Percentiles rank a stretch among this genome's conserved stretches.
Evolutionary conservation across 306 rosid species (phyloP).

Genomic region (Morella rubra): DNA sequence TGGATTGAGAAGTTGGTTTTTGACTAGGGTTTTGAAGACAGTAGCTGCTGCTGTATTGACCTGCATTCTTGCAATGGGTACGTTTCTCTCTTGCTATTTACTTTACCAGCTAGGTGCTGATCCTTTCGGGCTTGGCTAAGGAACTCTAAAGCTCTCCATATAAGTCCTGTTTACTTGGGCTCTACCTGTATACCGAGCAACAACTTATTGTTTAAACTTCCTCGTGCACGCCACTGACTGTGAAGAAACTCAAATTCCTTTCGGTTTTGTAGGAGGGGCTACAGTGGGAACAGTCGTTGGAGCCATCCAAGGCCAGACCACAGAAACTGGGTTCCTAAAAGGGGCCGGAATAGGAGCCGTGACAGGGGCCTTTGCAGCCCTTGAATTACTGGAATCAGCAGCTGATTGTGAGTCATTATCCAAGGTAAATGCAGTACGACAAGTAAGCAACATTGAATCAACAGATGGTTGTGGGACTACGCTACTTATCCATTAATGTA

Average conservation of each 20-base stretch:
- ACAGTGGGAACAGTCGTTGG: slow-evolving; percentile 38
- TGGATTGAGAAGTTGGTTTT: background rate
- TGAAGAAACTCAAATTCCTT: background rate
- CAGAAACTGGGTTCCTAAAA: slow-evolving; percentile 41
- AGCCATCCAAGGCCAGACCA: slow-evolving; percentile 50
- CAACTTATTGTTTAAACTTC: background rate
- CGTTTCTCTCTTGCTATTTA: background rate
- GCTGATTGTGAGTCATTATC: slow-evolving; percentile 31
- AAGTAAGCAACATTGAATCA: no score
- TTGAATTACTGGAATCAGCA: slow-evolving; percentile 36
- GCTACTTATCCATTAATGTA: no score
- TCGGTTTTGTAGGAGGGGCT: slow-evolving; percentile 41
- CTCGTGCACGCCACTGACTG: background rate
- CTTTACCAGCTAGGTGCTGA: background rate
- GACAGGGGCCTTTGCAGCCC: slow-evolving; percentile 41
- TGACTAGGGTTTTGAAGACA: slow-evolving; percentile 7
- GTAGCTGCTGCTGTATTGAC: slow-evolving; percentile 21
- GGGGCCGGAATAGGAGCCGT: slow-evolving; percentile 37
- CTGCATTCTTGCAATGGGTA: slow-evolving; percentile 44
- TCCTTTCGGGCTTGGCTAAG: background rate
- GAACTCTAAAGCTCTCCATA: background rate
- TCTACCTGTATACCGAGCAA: background rate
- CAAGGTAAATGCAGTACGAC: slow-evolving; percentile 16
- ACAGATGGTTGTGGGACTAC: background rate
- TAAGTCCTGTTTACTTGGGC: no score